Evolutionary conservation across 495 filamentous ascomycete genomes (phyloP).

Genomic region (Daldinia concentrica): DNA sequence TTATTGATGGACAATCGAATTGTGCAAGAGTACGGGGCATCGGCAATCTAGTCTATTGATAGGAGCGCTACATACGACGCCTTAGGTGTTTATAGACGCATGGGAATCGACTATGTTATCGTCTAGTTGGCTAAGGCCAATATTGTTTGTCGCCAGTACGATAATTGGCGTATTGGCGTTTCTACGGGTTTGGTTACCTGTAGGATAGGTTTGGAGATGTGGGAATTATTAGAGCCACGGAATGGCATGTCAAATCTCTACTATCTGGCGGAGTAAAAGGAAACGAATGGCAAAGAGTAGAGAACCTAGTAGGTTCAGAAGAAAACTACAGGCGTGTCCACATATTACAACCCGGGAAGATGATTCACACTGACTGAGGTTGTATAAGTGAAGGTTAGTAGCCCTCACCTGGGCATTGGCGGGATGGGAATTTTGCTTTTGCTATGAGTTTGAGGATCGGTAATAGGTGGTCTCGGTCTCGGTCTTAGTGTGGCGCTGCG

Average conservation of each 20-base stretch:
- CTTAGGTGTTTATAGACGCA: constrained; percentile 11
- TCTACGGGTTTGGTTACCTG: constrained; percentile 8
- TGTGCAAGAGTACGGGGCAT: background rate
- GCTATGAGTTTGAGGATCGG: background rate
- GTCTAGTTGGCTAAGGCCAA: background rate
- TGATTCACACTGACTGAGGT: background rate
- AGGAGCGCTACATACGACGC: background rate
- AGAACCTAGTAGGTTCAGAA: background rate
- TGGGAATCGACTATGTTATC: background rate
- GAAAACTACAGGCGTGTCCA: background rate
- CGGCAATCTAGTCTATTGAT: background rate
- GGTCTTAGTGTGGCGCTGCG: background rate
- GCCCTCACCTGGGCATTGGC: background rate
- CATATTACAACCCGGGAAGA: background rate
- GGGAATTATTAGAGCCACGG: background rate
- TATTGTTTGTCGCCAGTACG: background rate
- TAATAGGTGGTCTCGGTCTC: background rate
- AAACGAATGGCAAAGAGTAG: background rate
- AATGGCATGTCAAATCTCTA: background rate
- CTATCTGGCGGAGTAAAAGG: background rate
- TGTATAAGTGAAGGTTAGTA: background rate
- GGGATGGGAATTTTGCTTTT: constrained; percentile 1
- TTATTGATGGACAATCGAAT: background rate
- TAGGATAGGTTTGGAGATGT: constrained; percentile 5
- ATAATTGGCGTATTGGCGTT: constrained; percentile 1